These are phyloP conservation scores for Cardamine resedifolia DNA, from an alignment of 345 rosid genomes.

Conservation along the genomic window DNA sequence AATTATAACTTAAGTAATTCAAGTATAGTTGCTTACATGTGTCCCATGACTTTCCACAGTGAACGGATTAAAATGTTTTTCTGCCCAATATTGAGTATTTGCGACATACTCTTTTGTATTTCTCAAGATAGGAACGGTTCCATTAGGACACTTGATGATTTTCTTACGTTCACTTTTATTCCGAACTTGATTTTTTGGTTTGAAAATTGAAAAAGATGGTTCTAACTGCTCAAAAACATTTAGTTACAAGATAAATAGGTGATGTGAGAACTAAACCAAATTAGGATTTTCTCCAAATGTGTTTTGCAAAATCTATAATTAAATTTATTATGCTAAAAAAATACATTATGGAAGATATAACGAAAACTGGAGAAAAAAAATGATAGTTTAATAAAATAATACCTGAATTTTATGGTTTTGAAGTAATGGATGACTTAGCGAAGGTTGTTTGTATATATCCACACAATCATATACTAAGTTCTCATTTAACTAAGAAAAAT, in stretches of 20 bases:
- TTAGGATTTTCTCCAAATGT: not conserved
- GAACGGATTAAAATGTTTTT: not conserved
- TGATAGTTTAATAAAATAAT: not conserved
- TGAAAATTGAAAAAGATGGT: not conserved
- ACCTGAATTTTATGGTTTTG: not conserved
- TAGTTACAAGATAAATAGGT: not conserved
- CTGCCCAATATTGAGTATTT: not conserved
- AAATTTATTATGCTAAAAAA: not conserved
- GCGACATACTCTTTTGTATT: not conserved
- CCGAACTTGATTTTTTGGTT: not conserved
- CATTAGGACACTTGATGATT: not conserved
- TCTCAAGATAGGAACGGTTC: not conserved
- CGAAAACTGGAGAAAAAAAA: not conserved
- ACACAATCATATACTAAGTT: not conserved
- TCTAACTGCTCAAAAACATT: not conserved
- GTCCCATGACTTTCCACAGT: not conserved
- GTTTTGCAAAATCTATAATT: not conserved
- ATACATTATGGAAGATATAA: not conserved
- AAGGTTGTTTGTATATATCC: not conserved
- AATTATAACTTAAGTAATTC: not conserved
- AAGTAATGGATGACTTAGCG: not conserved
- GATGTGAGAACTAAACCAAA: not conserved
- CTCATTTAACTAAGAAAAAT: not conserved
- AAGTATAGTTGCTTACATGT: constrained; percentile 1
- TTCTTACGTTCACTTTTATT: not conserved